Evolutionary conservation across 257 asterid species (phyloP).

Genomic region (Parsonsia alboflavescens): DNA sequence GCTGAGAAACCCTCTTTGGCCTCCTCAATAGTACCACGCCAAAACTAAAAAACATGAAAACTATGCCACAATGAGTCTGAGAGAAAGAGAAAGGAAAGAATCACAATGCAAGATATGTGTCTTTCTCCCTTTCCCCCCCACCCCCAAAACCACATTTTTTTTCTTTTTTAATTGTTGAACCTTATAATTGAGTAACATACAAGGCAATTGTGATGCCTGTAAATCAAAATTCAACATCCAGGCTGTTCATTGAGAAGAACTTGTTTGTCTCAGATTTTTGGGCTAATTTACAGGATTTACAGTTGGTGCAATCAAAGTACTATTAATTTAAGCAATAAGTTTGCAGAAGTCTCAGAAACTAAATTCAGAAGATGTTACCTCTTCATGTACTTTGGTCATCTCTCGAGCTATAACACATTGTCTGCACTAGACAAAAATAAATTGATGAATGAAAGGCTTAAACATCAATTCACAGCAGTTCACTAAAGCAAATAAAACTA

Average conservation of each 20-base stretch:
- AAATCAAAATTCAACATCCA: neutral
- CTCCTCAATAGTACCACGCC: slow-evolving; percentile 76
- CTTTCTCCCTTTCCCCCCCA: no score
- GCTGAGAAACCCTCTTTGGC: slow-evolving; percentile 60
- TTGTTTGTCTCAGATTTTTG: neutral
- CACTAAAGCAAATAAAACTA: neutral
- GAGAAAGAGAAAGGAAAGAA: neutral
- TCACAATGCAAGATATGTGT: neutral
- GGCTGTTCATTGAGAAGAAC: neutral
- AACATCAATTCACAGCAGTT: neutral
- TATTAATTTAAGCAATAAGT: neutral
- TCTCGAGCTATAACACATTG: slow-evolving; percentile 93
- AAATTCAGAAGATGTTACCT: slow-evolving; percentile 37
- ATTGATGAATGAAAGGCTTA: slow-evolving; percentile 2
- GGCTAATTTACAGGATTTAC: neutral
- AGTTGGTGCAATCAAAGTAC: neutral
- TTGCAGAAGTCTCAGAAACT: neutral
- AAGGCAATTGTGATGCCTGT: neutral
- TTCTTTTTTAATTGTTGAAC: neutral
- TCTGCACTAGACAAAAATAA: slow-evolving; percentile 40
- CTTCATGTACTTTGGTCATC: slow-evolving; percentile 92
- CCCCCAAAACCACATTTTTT: no score
- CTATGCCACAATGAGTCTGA: slow-evolving; percentile 1
- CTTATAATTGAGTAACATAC: neutral
- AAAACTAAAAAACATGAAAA: slow-evolving; percentile 49